These are phyloP conservation scores for Linum lewisii DNA, from an alignment of 345 rosid genomes.

Conservation along the genomic window DNA sequence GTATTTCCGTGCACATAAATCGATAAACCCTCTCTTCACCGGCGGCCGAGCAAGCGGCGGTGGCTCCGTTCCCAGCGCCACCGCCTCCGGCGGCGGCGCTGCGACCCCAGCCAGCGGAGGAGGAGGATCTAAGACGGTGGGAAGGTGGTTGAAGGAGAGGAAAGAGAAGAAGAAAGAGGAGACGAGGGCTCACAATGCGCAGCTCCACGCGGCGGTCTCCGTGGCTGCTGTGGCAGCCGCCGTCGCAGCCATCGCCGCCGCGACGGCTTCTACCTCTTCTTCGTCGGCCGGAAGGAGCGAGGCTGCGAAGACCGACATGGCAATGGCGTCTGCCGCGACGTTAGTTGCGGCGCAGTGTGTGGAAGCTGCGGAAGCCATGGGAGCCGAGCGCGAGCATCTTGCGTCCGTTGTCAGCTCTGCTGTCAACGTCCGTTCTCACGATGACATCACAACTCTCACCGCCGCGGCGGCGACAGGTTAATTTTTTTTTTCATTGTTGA, in stretches of 20 bases:
- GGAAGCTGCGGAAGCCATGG: conserved; percentile 85
- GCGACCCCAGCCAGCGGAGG: conserved; percentile 41
- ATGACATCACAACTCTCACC: conserved; percentile 77
- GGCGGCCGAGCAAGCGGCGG: conserved; percentile 42
- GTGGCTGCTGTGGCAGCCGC: conserved; percentile 93
- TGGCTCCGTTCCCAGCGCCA: neutral
- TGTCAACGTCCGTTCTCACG: conserved; percentile 77
- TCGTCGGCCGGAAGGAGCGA: conserved; percentile 48
- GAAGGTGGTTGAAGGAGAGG: conserved; percentile 95
- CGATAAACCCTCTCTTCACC: conserved; percentile 68
- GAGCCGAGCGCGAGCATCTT: conserved; percentile 77
- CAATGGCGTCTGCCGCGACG: conserved; percentile 88
- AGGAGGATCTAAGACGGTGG: conserved; percentile 60
- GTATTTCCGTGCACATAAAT: conserved; percentile 63
- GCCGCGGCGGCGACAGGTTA: conserved; percentile 96
- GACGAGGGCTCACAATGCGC: conserved; percentile 72
- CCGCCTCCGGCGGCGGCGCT: conserved; percentile 30
- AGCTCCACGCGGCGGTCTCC: conserved; percentile 79
- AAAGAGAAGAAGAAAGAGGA: conserved; percentile 94
- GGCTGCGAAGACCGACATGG: conserved; percentile 59
- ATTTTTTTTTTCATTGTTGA: neutral
- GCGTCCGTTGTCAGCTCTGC: conserved; percentile 83
- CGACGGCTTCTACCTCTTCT: conserved; percentile 63
- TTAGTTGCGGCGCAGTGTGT: conserved; percentile 97
- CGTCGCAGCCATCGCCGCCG: conserved; percentile 77